phyloP scores from a whole-genome alignment of 1,139 yeast genomes.

The Yamadazyma diddensiae region DNA sequence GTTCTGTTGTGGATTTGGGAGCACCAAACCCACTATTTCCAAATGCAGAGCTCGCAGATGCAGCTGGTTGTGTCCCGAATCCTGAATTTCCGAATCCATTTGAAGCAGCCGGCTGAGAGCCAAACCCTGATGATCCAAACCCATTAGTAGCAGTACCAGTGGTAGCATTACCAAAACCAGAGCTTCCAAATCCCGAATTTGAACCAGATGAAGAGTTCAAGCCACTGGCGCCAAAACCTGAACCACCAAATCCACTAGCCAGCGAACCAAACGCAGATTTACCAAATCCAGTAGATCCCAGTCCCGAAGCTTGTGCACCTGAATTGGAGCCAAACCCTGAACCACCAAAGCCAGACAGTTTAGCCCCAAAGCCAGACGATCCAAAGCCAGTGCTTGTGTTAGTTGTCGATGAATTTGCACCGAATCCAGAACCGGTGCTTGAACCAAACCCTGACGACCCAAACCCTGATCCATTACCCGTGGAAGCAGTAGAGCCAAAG shows the following conservation, averaged over 20 bases:
- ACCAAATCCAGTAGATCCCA: neutral
- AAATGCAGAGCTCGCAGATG: slow-evolving; percentile 1
- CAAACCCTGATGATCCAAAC: too few species aligned
- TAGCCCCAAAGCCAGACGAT: slow-evolving; percentile 11
- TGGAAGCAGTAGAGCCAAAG: slow-evolving; percentile 10
- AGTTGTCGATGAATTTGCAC: slow-evolving; percentile 3
- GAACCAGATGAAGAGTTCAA: neutral
- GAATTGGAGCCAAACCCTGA: too few species aligned
- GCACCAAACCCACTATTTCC: slow-evolving; percentile 1
- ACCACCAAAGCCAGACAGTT: slow-evolving; percentile 8
- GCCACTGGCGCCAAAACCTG: neutral
- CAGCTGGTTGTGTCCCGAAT: too few species aligned
- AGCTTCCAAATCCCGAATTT: too few species aligned
- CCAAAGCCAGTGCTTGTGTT: slow-evolving; percentile 4
- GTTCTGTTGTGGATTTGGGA: too few species aligned
- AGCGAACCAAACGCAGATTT: too few species aligned
- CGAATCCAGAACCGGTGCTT: too few species aligned
- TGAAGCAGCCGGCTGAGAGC: too few species aligned
- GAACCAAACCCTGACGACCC: too few species aligned
- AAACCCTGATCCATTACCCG: slow-evolving; percentile 2
- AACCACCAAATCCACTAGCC: neutral
- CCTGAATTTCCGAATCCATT: too few species aligned
- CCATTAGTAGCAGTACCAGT: slow-evolving; percentile 9
- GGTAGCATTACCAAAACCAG: slow-evolving; percentile 3
- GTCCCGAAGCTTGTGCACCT: too few species aligned